Evolutionary conservation across 768 basidiomycete species (phyloP).

Genomic region (Auriculariales sp.): DNA sequence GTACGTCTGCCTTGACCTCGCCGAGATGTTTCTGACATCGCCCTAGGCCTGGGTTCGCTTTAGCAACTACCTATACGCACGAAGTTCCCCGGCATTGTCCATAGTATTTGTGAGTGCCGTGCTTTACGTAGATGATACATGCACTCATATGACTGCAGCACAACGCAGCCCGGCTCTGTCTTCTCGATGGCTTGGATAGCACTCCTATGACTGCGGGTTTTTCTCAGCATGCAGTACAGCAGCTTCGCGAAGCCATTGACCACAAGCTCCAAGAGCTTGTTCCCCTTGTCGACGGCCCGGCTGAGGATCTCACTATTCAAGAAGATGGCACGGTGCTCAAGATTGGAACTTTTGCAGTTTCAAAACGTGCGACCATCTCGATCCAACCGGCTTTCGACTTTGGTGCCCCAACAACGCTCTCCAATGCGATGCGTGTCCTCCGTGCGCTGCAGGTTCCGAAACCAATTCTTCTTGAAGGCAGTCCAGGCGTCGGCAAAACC

Average conservation of each 20-base stretch:
- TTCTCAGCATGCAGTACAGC: slow-evolving; percentile 39
- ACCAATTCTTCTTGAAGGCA: slow-evolving; percentile 90
- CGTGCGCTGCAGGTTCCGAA: slow-evolving; percentile 82
- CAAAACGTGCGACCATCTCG: slow-evolving; percentile 32
- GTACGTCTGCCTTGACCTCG: slow-evolving; percentile 26
- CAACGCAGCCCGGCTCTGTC: slow-evolving; percentile 86
- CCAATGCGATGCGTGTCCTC: slow-evolving; percentile 78
- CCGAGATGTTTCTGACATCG: slow-evolving; percentile 5
- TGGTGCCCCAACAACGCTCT: slow-evolving; percentile 73
- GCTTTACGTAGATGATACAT: not conserved
- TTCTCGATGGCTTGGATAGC: slow-evolving; percentile 77
- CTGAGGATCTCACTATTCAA: slow-evolving; percentile 14
- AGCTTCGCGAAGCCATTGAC: slow-evolving; percentile 46
- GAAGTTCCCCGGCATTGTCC: slow-evolving; percentile 19
- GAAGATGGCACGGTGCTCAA: slow-evolving; percentile 25
- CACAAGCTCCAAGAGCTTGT: slow-evolving; percentile 40
- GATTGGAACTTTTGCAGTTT: slow-evolving; percentile 63
- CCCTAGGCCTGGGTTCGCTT: slow-evolving; percentile 85
- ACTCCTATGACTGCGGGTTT: slow-evolving; percentile 58
- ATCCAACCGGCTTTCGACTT: slow-evolving; percentile 50
- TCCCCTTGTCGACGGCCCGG: slow-evolving; percentile 24
- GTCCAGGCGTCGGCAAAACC: slow-evolving; percentile 97
- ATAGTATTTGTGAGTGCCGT: slow-evolving; percentile 52
- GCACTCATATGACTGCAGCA: slow-evolving; percentile 32
- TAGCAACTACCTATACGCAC: slow-evolving; percentile 42